Evolutionary conservation across 352 stramenopile species (phyloP), one percentile per base, ranked within the genome.

Genomic region (Pythium brassicae): DNA sequence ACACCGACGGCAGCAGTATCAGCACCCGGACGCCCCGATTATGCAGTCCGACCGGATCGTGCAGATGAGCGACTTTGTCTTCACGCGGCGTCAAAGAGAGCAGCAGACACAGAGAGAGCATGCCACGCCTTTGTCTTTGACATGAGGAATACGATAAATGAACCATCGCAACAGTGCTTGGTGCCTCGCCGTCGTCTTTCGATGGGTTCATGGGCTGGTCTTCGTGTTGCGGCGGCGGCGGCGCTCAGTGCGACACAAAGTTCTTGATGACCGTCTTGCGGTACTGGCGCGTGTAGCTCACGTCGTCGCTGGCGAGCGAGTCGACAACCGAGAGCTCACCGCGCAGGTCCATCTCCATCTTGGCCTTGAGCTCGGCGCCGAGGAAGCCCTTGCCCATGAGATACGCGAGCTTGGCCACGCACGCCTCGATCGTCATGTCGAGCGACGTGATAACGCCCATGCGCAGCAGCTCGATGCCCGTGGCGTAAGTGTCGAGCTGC

Each of bases 391-490:
- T 90, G 63, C 93, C 92, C 74, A 98, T 97, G 26, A 99, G 72
- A 68, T 98, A 98, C 40, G 83, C 89, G 43, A 98, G 71, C 68
- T 99, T 99, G 61, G 87, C 85, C 23, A 96, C 80, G 47, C 78
- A 91, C 47, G 94, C 93, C 72, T 99, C 96, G 35, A 98, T 88
- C 19, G 96, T 99, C 95, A 99, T 98, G 69, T 99, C 95, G 34
- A 89, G 77, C 15, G 86, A 95, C 37, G 83, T 97, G 53, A 99
- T 92, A n/a, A 98, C 96, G 34, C 96, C 95, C 62, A 94, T 91
- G 9, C 86, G 71, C 9, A 94, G 68, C 55, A 99, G 67, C 26
- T 89, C 84, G 22, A 92, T 66, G 27, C 95, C 96, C 9, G 94
- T 97, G 1, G 92, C 92, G 66, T 98, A 99, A 59, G 93, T 86